phyloP scores from a whole-genome alignment of 306 rosid genomes.

The Ochetophila trinervis region DNA sequence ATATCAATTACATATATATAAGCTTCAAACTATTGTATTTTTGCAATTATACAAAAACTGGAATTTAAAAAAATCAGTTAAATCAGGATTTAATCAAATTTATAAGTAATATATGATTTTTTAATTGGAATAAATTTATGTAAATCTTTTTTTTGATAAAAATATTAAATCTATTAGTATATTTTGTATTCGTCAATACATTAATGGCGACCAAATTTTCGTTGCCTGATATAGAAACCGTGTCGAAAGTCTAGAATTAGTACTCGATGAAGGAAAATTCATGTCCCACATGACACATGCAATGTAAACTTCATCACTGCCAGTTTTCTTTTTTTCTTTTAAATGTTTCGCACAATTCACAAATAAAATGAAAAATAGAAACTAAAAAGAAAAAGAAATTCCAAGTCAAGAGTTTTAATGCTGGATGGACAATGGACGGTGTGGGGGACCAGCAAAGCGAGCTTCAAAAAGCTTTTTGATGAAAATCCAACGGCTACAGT shows the following conservation, averaged over 20 bases:
- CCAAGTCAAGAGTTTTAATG: neutral
- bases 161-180: too few species aligned
- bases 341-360: neutral
- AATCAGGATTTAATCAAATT: too few species aligned
- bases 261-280: neutral
- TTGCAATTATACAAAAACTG: too few species aligned
- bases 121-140: too few species aligned
- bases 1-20: too few species aligned
- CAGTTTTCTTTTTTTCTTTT: neutral
- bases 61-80: too few species aligned
- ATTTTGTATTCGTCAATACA: too few species aligned
- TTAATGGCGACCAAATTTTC: neutral
- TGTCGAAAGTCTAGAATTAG: slow-evolving; percentile 6
- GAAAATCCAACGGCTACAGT: slow-evolving; percentile 23
- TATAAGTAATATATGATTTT: too few species aligned
- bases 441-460: slow-evolving; percentile 30
- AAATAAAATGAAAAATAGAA: neutral
- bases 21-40: too few species aligned
- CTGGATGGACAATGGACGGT: neutral
- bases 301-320: neutral
- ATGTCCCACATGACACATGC: neutral
- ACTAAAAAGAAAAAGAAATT: neutral
- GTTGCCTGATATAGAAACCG: neutral
- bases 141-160: neutral
- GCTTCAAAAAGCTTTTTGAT: neutral